Base-by-base conservation (phyloP, 2,329 filamentous ascomycete genomes). In the Microsporum canis region DNA sequence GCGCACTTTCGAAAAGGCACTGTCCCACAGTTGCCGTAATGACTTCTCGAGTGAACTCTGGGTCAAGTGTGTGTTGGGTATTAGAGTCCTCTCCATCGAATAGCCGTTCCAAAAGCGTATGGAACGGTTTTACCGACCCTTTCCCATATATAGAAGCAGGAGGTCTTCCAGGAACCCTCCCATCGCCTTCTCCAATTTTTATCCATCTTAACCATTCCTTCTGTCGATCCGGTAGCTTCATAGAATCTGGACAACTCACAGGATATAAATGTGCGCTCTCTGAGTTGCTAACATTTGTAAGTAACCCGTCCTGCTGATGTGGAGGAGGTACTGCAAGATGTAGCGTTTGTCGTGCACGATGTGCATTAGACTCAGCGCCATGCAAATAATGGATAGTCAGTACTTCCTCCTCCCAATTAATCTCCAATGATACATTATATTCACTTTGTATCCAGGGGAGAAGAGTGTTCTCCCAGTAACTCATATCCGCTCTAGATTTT, bases 141-240 rank as follows among this genome's bases (percentile, higher is more conserved):
- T 60, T 65, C 36, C 41, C 59, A 49, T 59, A 60, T 17, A 63
- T 61, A 23, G 59, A 39, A 14, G 57, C 39, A 43, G 64, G 63
- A 7, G 62, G 62, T 53, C 59, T 55, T 27, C 61, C 63, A n/a
- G 43, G 57, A 45, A 63, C 61, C 36, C 64, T 66, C n/a, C 61
- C 61, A 17, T 64, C 49, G 58, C 70, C 66, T 14, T 64, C 61
- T 14, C 68, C 65, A 6, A 69, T 65, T 61, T 70, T 69, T 39
- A 68, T 68, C 75, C 74, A 76, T 61, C 75, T 68, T 63, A 74
- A 69, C 74, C 74, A 76, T 36, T 65, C 49, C 29, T 68, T 70
- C 56, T 69, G 64, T 29, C 68, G 66, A 57, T 75, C 68, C 51
- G 70, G 65, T 67, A 71, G 73, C 7, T 70, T 66, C 7, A 67